Evolutionary conservation across 148 eudicot genomes (phyloP).

Genomic region (Oxyria digyna): DNA sequence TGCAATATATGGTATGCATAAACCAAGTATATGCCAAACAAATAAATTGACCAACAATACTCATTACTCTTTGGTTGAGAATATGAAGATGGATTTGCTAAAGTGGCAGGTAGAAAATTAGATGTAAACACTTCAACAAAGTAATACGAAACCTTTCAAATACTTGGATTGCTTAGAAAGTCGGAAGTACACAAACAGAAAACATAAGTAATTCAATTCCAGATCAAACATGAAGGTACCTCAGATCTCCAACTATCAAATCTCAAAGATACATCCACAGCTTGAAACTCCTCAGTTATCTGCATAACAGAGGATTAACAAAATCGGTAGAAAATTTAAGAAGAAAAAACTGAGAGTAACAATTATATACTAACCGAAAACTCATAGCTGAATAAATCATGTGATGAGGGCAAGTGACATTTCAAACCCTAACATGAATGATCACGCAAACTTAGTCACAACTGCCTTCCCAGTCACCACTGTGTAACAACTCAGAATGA

Average conservation of each 20-base stretch:
- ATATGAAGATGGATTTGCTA: not conserved
- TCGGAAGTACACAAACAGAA: no score
- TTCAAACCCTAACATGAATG: constrained; percentile 51
- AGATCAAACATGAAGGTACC: constrained; percentile 24
- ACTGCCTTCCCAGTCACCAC: not conserved
- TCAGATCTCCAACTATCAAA: constrained; percentile 45
- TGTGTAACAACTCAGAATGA: not conserved
- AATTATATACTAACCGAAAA: constrained; percentile 63
- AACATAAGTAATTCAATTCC: not conserved
- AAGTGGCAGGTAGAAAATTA: no score
- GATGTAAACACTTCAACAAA: no score
- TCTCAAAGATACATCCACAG: constrained; percentile 68
- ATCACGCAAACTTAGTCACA: not conserved
- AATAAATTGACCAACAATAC: not conserved
- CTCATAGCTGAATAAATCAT: constrained; percentile 79
- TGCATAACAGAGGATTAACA: constrained; percentile 16
- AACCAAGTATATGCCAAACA: no score
- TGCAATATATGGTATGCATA: no score
- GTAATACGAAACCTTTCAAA: no score
- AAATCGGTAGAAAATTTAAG: not conserved
- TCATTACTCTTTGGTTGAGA: not conserved
- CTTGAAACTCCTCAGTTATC: constrained; percentile 75
- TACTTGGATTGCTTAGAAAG: no score
- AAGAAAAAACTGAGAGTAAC: not conserved
- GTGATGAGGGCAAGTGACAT: constrained; percentile 59